Base-by-base conservation (phyloP, 2,329 filamentous ascomycete species). In the Pseudogymnoascus sp. region DNA sequence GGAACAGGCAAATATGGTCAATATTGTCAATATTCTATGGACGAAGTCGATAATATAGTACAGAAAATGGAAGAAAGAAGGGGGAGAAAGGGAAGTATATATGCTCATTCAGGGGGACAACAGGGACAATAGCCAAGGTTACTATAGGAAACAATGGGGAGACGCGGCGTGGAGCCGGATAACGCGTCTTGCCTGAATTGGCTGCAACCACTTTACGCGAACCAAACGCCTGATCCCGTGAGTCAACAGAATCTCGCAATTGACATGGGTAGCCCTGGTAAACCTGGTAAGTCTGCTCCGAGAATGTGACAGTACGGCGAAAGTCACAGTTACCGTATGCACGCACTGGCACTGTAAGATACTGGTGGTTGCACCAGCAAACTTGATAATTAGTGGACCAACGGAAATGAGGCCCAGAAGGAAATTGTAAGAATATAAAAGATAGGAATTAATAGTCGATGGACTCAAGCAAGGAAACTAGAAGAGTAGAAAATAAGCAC, bases 181-280 rank as follows among this genome's bases (percentile, higher is more conserved):
- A 37, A 64, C 63, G 63, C 61, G 61, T 62, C 28, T 40, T 36
- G 21, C 18, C 60, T 31, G 63, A 50, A 61, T 25, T 42, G 23
- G 60, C 42, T 61, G 50, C 37, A 50, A 42, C 23, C 62, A 60
- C 61, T 63, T 61, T 38, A 53, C 64, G 37, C 64, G 64, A 64
- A 16, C 59, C 59, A 60, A 60, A 60, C 59, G 34, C 59, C 59
- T 40, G 59, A 60, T 60, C 59, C 38, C 59, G 59, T 60, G 59
- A 60, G 59, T 60, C 59, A 60, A 42, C 38, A 8, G 21, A 40
- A 60, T 56, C 21, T 56, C 50, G 28, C 50, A 56, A 56, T 56
- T 10, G 50, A 56, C 50, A 56, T 34, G 50, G 50, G 28, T 56
- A 28, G 50, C 18, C 25, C 25, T 56, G 10, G 21, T 23, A 23